These are phyloP conservation scores for Saccharum spontaneum DNA, from an alignment of 176 grass and related monocot species.

Conservation along the genomic window DNA sequence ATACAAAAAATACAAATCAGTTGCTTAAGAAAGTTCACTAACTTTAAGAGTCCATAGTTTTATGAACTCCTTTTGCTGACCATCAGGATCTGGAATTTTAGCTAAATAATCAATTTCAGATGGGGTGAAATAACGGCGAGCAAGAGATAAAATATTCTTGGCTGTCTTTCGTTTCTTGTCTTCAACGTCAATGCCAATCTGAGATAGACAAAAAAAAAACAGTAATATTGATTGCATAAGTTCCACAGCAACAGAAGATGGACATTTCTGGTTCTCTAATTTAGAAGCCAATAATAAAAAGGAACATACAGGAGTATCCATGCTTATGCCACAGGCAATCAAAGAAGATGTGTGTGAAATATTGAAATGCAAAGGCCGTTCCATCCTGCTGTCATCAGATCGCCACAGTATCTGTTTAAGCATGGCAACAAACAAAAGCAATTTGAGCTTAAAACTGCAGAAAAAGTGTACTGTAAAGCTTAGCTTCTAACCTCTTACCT, in stretches of 20 bases:
- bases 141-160: constrained; percentile 67
- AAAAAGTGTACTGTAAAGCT: background rate
- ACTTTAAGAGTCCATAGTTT: constrained; percentile 98
- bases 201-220: background rate
- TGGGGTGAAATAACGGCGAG: constrained; percentile 83
- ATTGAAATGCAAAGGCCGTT: constrained; percentile 81
- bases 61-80: constrained; percentile 80
- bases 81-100: constrained; percentile 59
- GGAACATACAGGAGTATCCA: constrained; percentile 59
- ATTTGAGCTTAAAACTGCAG: constrained; percentile 7
- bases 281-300: constrained; percentile 7
- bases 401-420: constrained; percentile 64
- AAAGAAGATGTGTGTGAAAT: constrained; percentile 92
- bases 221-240: constrained; percentile 28
- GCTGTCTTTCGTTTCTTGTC: constrained; percentile 77
- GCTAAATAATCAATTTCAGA: constrained; percentile 71
- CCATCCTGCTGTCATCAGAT: constrained; percentile 36
- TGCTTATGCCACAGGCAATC: constrained; percentile 79
- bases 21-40: constrained; percentile 31
- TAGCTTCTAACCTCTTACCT: constrained; percentile 53
- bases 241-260: constrained; percentile 11
- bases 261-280: background rate
- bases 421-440: constrained; percentile 38
- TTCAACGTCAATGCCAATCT: constrained; percentile 98
- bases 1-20: background rate